phyloP scores from a whole-genome alignment of 1,284 basidiomycete species.

The Irpex sp. region DNA sequence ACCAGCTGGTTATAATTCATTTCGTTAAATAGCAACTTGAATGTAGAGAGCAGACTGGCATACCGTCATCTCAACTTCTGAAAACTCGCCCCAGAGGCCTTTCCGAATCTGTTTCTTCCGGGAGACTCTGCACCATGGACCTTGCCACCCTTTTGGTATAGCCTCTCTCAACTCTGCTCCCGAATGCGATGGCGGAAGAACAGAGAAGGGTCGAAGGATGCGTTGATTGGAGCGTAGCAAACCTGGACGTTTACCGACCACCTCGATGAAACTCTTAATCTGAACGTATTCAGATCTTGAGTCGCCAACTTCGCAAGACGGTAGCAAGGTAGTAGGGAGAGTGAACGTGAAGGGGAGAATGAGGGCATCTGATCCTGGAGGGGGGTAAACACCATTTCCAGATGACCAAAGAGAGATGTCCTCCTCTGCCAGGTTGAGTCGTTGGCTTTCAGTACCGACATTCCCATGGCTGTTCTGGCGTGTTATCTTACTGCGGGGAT shows the following conservation, averaged over 20 bases:
- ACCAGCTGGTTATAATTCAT: background rate
- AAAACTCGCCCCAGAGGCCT: constrained; percentile 19
- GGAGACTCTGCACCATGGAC: constrained; percentile 3
- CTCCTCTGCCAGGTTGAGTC: background rate
- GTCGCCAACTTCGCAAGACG: constrained; percentile 17
- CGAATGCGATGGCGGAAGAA: constrained; percentile 14
- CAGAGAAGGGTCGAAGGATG: constrained; percentile 9
- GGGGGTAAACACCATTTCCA: constrained; percentile 17
- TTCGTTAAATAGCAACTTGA: background rate
- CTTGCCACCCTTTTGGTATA: constrained; percentile 3
- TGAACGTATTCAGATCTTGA: background rate
- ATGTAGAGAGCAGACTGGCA: constrained; percentile 3
- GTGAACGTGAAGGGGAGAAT: constrained; percentile 20
- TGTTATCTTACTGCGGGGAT: background rate
- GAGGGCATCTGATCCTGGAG: constrained; percentile 18
- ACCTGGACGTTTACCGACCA: constrained; percentile 19
- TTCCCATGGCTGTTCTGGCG: background rate
- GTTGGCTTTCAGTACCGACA: background rate
- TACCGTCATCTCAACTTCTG: constrained; percentile 16
- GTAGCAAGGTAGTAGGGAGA: constrained; percentile 17
- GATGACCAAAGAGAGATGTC: background rate
- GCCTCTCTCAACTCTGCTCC: constrained; percentile 7
- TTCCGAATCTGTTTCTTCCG: constrained; percentile 14
- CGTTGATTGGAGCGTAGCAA: constrained; percentile 15
- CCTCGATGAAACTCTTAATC: constrained; percentile 17